Evolutionary conservation across 495 filamentous ascomycete species (phyloP).

Genomic region (Trichoderma orchidacearum): DNA sequence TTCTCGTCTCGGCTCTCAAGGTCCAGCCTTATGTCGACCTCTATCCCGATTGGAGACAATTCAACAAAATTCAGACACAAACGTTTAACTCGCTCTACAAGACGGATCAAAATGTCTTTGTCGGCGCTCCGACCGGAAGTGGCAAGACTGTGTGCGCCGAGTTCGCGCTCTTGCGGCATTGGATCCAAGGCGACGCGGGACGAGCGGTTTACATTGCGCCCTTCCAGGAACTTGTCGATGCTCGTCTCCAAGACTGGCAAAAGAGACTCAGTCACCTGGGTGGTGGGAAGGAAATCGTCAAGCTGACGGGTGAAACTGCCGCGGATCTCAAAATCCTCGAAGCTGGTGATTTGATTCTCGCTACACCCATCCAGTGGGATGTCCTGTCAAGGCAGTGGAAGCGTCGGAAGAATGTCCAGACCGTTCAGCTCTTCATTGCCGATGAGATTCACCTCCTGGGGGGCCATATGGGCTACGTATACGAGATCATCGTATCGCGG

Average conservation of each 20-base stretch:
- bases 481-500: slow-evolving; percentile 89
- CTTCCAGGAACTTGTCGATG: slow-evolving; percentile 87
- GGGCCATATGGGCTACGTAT: slow-evolving; percentile 76
- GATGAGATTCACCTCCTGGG: slow-evolving; percentile 97
- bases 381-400: slow-evolving; percentile 92
- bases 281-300: slow-evolving; percentile 85
- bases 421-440: slow-evolving; percentile 81
- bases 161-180: slow-evolving; percentile 80
- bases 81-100: slow-evolving; percentile 86
- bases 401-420: slow-evolving; percentile 85
- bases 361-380: slow-evolving; percentile 92
- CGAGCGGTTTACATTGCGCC: slow-evolving; percentile 91
- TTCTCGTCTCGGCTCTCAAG: slow-evolving; percentile 81
- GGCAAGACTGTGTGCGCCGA: slow-evolving; percentile 97
- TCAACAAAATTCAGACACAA: slow-evolving; percentile 97
- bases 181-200: slow-evolving; percentile 58
- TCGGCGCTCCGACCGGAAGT: slow-evolving; percentile 81
- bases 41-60: slow-evolving; percentile 75
- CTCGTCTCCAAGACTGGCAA: slow-evolving; percentile 68
- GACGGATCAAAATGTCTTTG: slow-evolving; percentile 82
- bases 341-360: slow-evolving; percentile 78
- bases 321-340: slow-evolving; percentile 85
- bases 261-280: slow-evolving; percentile 55
- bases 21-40: slow-evolving; percentile 65
- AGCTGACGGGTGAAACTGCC: slow-evolving; percentile 86